Percentiles rank a stretch among this genome's conserved stretches.
Conservation (phyloP, 148 eudicot species). For the Rhododendron henanense region DNA sequence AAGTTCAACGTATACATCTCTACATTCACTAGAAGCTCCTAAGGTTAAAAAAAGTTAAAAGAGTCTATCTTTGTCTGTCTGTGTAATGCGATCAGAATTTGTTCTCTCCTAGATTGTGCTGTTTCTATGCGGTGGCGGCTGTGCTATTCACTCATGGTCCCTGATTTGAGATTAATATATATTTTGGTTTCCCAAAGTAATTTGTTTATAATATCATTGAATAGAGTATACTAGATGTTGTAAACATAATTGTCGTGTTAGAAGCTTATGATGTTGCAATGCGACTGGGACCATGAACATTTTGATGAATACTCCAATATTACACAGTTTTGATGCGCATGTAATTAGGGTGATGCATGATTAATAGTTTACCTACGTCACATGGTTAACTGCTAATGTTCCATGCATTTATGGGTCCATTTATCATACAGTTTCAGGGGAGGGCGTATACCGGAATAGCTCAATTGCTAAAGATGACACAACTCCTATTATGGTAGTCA, state of each 20-base stretch:
- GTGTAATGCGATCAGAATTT: neutral
- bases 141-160: neutral
- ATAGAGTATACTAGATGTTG: neutral
- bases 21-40: neutral
- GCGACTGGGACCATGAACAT: neutral
- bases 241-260: neutral
- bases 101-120: neutral
- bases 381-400: neutral
- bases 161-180: neutral
- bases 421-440: conserved; percentile 47
- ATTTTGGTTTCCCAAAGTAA: neutral
- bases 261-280: neutral
- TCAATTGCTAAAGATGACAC: conserved; percentile 48
- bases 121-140: neutral
- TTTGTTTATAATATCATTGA: neutral
- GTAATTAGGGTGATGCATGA: neutral
- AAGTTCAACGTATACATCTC: neutral
- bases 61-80: neutral
- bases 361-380: neutral
- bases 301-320: neutral
- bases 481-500: conserved; percentile 69
- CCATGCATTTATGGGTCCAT: neutral
- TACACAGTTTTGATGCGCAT: neutral
- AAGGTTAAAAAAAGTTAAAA: neutral
- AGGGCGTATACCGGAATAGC: conserved; percentile 20